Base-by-base conservation (phyloP, 2,329 filamentous ascomycete species). In the Taxawa tesnikishii region DNA sequence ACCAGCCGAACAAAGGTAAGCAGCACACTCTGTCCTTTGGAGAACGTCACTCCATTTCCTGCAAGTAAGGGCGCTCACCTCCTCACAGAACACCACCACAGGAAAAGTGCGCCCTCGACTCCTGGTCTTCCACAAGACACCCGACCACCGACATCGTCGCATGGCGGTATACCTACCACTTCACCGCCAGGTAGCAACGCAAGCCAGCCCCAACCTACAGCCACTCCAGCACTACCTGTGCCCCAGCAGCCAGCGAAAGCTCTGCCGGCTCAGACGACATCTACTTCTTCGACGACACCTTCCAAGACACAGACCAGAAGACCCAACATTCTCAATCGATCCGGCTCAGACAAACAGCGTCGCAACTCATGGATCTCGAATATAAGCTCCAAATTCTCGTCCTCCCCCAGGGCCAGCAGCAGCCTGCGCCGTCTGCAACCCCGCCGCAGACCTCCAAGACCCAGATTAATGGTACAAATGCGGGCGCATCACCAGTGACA, bases 291-390 rank as follows among this genome's bases (percentile, higher is more conserved):
- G 32, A 53, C 50, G 33, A 43, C 44, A 13, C 45, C 50, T 18
- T 21, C 32, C 15, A 47, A 46, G 13, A 28, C 32, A 10, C 7
- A 32, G n/a, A 26, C 31, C 3, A 25, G 35, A 41, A 55, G 63
- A 21, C 63, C 63, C 7, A 44, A 51, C 24, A 43, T 67, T 36
- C 51, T 65, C 17, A 50, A 48, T 42, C 59, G 63, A 35, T 43
- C 40, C 25, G 60, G 54, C 41, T 47, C 53, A 12, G 55, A 62
- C 19, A 59, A 53, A 44, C 50, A 48, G 32, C 71, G 84, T 42
- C 62, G 74, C 34, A 78, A 76, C 40, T 94, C 87, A 10, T 98
- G 90, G 90, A 87, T 96, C 49, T 83, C 83, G 35, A 94, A 76
- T 50, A 75, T 96, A 43, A 92, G 84, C 42, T 88, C 83, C 43